Evolutionary conservation across 176 grass and related monocot genomes (phyloP).

Genomic region (Puccinellia tenuiflora): DNA sequence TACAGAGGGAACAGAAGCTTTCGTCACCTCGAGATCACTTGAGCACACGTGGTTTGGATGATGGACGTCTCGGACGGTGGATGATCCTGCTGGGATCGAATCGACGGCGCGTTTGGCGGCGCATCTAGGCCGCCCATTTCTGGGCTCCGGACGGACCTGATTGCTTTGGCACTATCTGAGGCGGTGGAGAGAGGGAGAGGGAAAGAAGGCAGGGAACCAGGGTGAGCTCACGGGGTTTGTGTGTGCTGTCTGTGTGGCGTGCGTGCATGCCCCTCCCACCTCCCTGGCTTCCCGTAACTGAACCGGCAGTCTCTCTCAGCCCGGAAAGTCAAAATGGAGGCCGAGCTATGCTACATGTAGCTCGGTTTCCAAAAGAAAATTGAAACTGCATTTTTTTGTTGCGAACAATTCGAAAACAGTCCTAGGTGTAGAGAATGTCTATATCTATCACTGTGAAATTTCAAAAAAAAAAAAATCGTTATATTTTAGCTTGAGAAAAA

Average conservation of each 20-base stretch:
- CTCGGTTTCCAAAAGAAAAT: too few relatives aligned
- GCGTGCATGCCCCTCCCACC: neutral
- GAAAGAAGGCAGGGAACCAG: neutral
- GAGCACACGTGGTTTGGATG: neutral
- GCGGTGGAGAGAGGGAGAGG: too few relatives aligned
- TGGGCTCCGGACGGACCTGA: neutral
- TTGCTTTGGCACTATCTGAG: slow-evolving; percentile 1
- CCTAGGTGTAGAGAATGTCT: too few relatives aligned
- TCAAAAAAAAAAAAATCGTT: too few relatives aligned
- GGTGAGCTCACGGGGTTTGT: slow-evolving; percentile 19
- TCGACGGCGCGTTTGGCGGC: neutral
- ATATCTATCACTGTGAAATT: too few relatives aligned
- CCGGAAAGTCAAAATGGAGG: too few relatives aligned
- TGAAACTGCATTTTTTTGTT: too few relatives aligned
- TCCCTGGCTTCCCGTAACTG: slow-evolving; percentile 2
- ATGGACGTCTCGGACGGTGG: neutral
- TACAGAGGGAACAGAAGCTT: neutral
- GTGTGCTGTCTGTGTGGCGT: slow-evolving; percentile 5
- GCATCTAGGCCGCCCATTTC: neutral
- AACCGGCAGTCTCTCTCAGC: neutral
- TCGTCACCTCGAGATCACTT: neutral
- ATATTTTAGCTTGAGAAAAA: too few relatives aligned
- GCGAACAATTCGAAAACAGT: too few relatives aligned
- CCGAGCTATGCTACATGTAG: too few relatives aligned
- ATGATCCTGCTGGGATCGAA: neutral